These are phyloP conservation scores for Ustilago nuda DNA, from an alignment of 1,284 basidiomycete genomes.

Conservation along the genomic window DNA sequence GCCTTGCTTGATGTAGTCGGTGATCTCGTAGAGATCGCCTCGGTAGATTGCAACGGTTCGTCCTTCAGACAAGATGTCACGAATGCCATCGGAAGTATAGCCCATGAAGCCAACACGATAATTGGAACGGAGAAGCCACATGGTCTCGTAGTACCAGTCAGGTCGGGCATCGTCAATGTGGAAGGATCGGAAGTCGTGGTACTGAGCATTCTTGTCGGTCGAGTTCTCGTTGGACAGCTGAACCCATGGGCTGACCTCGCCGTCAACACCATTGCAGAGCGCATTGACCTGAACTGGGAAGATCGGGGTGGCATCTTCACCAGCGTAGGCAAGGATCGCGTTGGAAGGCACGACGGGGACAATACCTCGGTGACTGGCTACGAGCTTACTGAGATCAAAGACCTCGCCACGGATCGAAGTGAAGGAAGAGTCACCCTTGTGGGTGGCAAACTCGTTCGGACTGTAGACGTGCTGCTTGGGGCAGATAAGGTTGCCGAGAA, in stretches of 20 bases:
- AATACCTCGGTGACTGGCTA: slow-evolving; percentile 74
- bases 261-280: slow-evolving; percentile 86
- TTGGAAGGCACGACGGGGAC: slow-evolving; percentile 82
- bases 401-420: slow-evolving; percentile 91
- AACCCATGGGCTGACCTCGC: slow-evolving; percentile 85
- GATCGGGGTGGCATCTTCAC: slow-evolving; percentile 79
- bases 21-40: slow-evolving; percentile 87
- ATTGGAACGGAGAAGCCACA: slow-evolving; percentile 80
- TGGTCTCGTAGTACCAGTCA: slow-evolving; percentile 95
- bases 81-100: slow-evolving; percentile 82
- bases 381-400: slow-evolving; percentile 76
- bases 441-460: slow-evolving; percentile 78
- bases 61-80: slow-evolving; percentile 75
- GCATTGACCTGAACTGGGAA: slow-evolving; percentile 98
- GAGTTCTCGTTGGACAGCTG: slow-evolving; percentile 82
- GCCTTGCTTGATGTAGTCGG: slow-evolving; percentile 75
- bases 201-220: slow-evolving; percentile 79
- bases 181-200: slow-evolving; percentile 88
- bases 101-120: slow-evolving; percentile 90
- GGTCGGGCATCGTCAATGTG: slow-evolving; percentile 85
- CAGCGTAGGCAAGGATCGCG: slow-evolving; percentile 84
- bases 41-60: slow-evolving; percentile 85
- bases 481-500: slow-evolving; percentile 89
- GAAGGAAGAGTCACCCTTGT: slow-evolving; percentile 80
- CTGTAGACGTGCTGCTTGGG: slow-evolving; percentile 93